These are phyloP conservation scores for Geosmithia flava DNA, from an alignment of 2,329 filamentous ascomycete genomes.

Conservation along the genomic window DNA sequence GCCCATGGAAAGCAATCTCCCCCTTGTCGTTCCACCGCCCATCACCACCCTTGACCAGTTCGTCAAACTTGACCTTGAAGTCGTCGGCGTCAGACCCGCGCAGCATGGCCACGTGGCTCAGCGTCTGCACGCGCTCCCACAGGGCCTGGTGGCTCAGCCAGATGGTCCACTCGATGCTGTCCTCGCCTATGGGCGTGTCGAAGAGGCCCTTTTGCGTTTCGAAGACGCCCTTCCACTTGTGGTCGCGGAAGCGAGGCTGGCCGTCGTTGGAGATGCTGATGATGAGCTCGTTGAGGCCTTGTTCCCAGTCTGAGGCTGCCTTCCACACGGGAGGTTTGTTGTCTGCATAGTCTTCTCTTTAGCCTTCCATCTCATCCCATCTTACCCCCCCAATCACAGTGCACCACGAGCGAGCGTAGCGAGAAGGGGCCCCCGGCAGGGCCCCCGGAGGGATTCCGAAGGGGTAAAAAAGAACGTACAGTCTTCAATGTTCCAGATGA, in stretches of 20 bases:
- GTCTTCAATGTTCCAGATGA: slow-evolving; percentile 67
- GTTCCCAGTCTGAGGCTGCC: slow-evolving; percentile 47
- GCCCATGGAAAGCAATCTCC: slow-evolving; percentile 51
- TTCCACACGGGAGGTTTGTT: slow-evolving; percentile 48
- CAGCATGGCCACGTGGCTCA: slow-evolving; percentile 56
- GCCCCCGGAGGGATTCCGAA: background rate
- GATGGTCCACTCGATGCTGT: slow-evolving; percentile 41
- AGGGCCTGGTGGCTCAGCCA: slow-evolving; percentile 46
- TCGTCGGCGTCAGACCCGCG: slow-evolving; percentile 33
- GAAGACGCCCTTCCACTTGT: slow-evolving; percentile 52
- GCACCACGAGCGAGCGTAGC: background rate
- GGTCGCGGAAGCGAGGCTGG: slow-evolving; percentile 52
- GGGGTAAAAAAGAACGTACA: slow-evolving; percentile 32
- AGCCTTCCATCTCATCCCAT: background rate
- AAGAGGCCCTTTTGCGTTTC: slow-evolving; percentile 44
- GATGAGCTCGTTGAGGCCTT: slow-evolving; percentile 46
- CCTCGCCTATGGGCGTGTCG: slow-evolving; percentile 47
- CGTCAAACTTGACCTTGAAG: slow-evolving; percentile 37
- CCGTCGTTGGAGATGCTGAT: slow-evolving; percentile 38
- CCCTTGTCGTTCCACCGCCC: slow-evolving; percentile 44
- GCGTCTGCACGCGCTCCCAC: slow-evolving; percentile 51
- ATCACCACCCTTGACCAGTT: slow-evolving; percentile 31
- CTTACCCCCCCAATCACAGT: no score
- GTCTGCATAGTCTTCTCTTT: slow-evolving; percentile 31
- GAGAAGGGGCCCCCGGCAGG: background rate